A percentile compares a stretch with the other conserved stretches of the same genome.
phyloP scores from a whole-genome alignment of 2,329 filamentous ascomycete genomes.

The Cladorrhinum sp. region DNA sequence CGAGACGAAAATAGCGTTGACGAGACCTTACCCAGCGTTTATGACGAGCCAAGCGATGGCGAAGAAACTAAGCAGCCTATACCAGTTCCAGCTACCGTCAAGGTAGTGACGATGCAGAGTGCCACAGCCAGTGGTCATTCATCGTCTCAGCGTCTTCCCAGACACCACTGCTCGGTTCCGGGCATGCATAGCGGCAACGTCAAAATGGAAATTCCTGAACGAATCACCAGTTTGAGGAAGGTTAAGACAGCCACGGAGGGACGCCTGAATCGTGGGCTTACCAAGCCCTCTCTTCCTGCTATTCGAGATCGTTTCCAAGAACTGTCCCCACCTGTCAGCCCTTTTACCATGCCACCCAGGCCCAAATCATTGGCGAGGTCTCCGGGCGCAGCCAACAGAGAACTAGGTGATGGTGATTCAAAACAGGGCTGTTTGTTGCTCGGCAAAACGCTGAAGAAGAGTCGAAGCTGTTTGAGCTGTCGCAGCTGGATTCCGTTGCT shows the following conservation, averaged over 20 bases:
- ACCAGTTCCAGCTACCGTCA: not conserved
- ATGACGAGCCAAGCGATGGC: constrained; percentile 9
- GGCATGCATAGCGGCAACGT: constrained; percentile 22
- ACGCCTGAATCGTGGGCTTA: not conserved
- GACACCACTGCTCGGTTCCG: constrained; percentile 19
- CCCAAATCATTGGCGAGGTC: not conserved
- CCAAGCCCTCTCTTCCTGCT: not conserved
- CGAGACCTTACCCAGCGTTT: constrained; percentile 1
- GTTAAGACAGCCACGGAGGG: constrained; percentile 1
- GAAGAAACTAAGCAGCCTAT: not conserved
- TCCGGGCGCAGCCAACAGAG: not conserved
- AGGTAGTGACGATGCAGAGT: not conserved
- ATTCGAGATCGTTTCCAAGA: constrained; percentile 1
- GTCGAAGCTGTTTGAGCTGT: constrained; percentile 12
- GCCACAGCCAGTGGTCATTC: not conserved
- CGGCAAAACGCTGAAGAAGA: constrained; percentile 8
- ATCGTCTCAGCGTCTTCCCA: constrained; percentile 1
- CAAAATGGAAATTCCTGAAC: constrained; percentile 16
- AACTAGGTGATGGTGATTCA: not conserved
- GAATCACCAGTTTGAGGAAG: constrained; percentile 17
- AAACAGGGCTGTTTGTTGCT: constrained; percentile 12
- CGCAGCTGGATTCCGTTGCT: constrained; percentile 7
- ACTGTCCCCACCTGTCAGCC: not conserved
- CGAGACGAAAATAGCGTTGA: not conserved
- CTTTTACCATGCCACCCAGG: not conserved